phyloP scores from a whole-genome alignment of 495 filamentous ascomycete species.

The Neurospora sp. region DNA sequence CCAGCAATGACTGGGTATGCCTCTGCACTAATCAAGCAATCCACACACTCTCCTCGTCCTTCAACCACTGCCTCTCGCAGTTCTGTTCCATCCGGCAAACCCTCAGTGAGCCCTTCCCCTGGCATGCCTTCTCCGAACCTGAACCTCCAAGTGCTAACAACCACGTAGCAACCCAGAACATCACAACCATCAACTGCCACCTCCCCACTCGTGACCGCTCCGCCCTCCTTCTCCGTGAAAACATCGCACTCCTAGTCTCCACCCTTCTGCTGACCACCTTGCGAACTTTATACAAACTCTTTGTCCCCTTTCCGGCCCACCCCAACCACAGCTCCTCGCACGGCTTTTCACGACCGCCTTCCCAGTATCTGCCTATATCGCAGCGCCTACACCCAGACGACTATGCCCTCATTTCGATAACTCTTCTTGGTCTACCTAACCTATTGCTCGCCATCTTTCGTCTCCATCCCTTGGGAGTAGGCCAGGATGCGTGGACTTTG shows the following conservation, averaged over 20 bases:
- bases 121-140: neutral
- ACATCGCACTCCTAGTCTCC: neutral
- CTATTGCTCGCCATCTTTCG: neutral
- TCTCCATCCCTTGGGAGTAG: neutral
- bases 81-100: neutral
- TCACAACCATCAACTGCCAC: neutral
- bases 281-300: neutral
- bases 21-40: neutral
- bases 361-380: neutral
- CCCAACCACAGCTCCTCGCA: neutral
- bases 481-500: neutral
- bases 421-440: neutral
- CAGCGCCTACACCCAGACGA: neutral
- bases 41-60: neutral
- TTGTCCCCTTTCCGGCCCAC: neutral
- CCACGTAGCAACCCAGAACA: neutral
- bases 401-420: neutral
- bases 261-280: neutral
- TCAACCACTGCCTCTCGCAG: neutral
- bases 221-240: neutral
- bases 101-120: neutral
- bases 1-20: neutral
- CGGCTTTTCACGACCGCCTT: neutral
- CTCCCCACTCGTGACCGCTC: neutral
- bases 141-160: neutral